These are phyloP conservation scores for Mycena belliarum DNA, from an alignment of 768 basidiomycete genomes.

Conservation along the genomic window DNA sequence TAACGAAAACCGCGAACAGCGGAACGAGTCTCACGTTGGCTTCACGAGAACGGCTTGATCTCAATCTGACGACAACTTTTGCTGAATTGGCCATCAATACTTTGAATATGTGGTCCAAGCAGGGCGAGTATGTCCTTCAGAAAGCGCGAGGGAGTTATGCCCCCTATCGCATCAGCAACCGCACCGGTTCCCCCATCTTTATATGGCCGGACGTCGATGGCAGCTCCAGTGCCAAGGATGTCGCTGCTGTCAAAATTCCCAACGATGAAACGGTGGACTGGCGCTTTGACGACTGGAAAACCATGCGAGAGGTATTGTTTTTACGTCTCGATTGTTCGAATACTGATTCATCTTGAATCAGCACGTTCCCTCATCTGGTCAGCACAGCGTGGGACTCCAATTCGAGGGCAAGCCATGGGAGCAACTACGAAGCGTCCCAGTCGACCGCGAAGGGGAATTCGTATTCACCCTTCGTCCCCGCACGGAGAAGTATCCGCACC, in stretches of 20 bases:
- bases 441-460: conserved; percentile 92
- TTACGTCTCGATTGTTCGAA: neutral
- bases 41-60: conserved; percentile 82
- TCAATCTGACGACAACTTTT: conserved; percentile 90
- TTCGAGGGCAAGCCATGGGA: conserved; percentile 90
- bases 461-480: conserved; percentile 84
- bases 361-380: conserved; percentile 67
- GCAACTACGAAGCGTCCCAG: conserved; percentile 81
- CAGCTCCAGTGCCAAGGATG: conserved; percentile 45
- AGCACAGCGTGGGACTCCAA: conserved; percentile 86
- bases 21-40: conserved; percentile 62
- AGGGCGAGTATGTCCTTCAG: conserved; percentile 69
- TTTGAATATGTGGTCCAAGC: conserved; percentile 70
- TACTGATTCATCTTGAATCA: conserved; percentile 25
- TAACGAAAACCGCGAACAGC: conserved; percentile 46
- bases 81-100: conserved; percentile 81
- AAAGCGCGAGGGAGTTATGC: conserved; percentile 87
- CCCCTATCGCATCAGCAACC: conserved; percentile 90
- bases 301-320: conserved; percentile 77
- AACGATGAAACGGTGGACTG: conserved; percentile 84
- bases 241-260: conserved; percentile 58
- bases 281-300: conserved; percentile 97
- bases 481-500: conserved; percentile 70
- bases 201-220: conserved; percentile 85
- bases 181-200: conserved; percentile 82